Evolutionary conservation across 2,329 filamentous ascomycete genomes (phyloP).

Genomic region (Pseudogymnoascus sp.): DNA sequence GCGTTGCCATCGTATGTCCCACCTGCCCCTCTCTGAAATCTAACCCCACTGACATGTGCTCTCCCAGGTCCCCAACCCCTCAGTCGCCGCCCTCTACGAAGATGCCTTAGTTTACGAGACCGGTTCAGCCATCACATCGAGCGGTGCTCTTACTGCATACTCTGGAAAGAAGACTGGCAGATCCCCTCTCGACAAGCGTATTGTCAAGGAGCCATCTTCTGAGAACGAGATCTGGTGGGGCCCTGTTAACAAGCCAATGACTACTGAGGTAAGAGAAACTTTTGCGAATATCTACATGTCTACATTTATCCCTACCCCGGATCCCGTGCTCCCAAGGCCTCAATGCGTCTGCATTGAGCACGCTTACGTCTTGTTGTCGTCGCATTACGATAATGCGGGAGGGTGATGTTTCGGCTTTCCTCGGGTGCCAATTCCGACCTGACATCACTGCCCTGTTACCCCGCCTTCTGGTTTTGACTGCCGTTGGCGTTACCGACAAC

Average conservation of each 20-base stretch:
- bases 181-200: slow-evolving; percentile 93
- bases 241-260: slow-evolving; percentile 99
- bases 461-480: not conserved
- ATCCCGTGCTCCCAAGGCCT: not conserved
- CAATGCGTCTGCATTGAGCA: not conserved
- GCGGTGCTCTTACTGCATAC: slow-evolving; percentile 91
- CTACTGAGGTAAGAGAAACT: slow-evolving; percentile 67
- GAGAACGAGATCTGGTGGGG: slow-evolving; percentile 98
- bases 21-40: not conserved
- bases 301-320: slow-evolving; percentile 10
- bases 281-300: slow-evolving; percentile 13
- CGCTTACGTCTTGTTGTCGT: not conserved
- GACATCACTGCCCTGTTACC: not conserved
- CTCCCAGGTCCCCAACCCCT: slow-evolving; percentile 67
- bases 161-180: slow-evolving; percentile 97
- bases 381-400: not conserved
- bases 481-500: not conserved
- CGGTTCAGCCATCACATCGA: slow-evolving; percentile 92
- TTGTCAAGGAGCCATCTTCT: slow-evolving; percentile 84
- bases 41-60: slow-evolving; percentile 12
- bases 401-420: not conserved
- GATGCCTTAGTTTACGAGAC: slow-evolving; percentile 98
- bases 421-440: not conserved
- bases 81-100: slow-evolving; percentile 93
- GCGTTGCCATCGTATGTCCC: slow-evolving; percentile 81